Evolutionary conservation across 1,139 yeast species (phyloP), one percentile per base, ranked within the genome.

Genomic region (Wickerhamomyces sp.): DNA sequence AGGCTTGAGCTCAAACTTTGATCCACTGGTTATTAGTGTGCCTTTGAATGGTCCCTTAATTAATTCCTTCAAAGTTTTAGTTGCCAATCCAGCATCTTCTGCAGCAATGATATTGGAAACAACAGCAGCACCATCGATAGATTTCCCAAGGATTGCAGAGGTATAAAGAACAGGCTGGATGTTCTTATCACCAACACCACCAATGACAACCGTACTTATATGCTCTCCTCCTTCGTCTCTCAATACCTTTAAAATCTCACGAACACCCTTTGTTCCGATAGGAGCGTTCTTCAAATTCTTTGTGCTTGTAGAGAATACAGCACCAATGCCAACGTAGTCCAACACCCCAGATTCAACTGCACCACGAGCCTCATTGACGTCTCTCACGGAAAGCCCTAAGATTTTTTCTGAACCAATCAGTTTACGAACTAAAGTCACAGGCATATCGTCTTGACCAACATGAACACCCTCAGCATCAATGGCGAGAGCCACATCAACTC

Each of bases 391-490:
- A 39, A 90, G 81, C 2, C 97, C 97, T 33, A 90, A 59, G 43
- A 90, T 81, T 63, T 82, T 87, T 43, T 76, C 68, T 1, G 80
- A 74, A 0, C 96, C 96, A 19, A 90, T 61, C 31, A 86, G 54
- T 49, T 67, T 58, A 31, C 97, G 62, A 1, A 78, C 94, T 21
- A 70, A 48, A 2, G 61, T 59, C 3, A 83, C 82, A n/a, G 68
- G 69, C 87, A 90, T 85, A 56, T 90, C 97, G 42, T 83, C 92
- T 59, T 89, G 97, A 1, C 97, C 97, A 17, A 90, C 88, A 64
- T 90, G 97, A 14, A 90, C 83, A 27, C 96, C 96, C 44, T 89
- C 96, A 0, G 96, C 96, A 52, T 76, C 94, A 40, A 87, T 70
- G 0, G 97, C 97, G 38, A 89, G 65, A 0, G 96, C 97, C 7